Conservation (phyloP, 1,284 basidiomycete genomes). For the Leccinum colubrinum region DNA sequence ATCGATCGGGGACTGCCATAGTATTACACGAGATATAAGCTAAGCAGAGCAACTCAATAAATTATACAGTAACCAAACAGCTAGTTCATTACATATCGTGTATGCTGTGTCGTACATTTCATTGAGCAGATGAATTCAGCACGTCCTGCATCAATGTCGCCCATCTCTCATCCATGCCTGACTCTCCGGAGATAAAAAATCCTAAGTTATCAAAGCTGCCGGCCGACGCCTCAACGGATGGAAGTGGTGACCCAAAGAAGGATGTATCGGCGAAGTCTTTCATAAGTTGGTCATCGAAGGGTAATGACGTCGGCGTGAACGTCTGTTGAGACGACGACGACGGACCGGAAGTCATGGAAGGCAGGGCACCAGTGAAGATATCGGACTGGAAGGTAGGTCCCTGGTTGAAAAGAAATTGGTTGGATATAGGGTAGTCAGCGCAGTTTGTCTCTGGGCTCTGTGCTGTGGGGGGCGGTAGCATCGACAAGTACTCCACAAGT, state of each 20-base stretch:
- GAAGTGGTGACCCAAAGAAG: slow-evolving; percentile 14
- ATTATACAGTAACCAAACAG: slow-evolving; percentile 3
- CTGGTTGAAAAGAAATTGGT: slow-evolving; percentile 17
- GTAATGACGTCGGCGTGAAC: slow-evolving; percentile 2
- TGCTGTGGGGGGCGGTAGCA: slow-evolving; percentile 34
- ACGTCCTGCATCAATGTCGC: slow-evolving; percentile 52
- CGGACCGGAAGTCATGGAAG: slow-evolving; percentile 9
- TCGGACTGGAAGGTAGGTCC: slow-evolving; percentile 14
- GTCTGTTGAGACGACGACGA: slow-evolving; percentile 11
- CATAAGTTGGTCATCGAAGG: slow-evolving; percentile 23
- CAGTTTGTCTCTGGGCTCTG: slow-evolving; percentile 11
- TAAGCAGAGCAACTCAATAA: slow-evolving; percentile 9
- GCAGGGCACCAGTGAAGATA: not conserved
- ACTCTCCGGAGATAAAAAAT: slow-evolving; percentile 50
- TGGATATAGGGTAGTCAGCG: slow-evolving; percentile 1
- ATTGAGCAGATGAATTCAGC: slow-evolving; percentile 31
- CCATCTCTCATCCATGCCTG: slow-evolving; percentile 57
- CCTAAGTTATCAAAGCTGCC: slow-evolving; percentile 29
- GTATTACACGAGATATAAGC: slow-evolving; percentile 24
- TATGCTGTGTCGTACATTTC: slow-evolving; percentile 5
- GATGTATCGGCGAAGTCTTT: slow-evolving; percentile 12
- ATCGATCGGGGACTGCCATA: slow-evolving; percentile 27
- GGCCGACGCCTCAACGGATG: slow-evolving; percentile 1
- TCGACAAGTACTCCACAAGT: slow-evolving; percentile 42
- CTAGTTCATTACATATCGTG: not conserved